A percentile compares a stretch with the other conserved stretches of the same genome.
phyloP scores from a whole-genome alignment of 805 yeast genomes.

The Yamadazyma tumulicola region DNA sequence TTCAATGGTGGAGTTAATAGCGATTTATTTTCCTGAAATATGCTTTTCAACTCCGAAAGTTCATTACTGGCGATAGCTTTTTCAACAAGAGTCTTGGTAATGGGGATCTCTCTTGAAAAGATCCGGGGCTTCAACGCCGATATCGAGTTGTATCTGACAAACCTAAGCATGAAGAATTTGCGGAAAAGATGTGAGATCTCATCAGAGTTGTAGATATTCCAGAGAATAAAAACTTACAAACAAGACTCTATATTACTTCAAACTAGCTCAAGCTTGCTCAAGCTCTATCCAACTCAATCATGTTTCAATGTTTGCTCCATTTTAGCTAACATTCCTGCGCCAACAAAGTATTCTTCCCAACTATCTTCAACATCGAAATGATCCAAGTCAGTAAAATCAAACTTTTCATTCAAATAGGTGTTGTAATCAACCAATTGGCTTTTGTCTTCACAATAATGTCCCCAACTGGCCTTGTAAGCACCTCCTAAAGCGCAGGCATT shows the following conservation, averaged over 20 bases:
- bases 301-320: constrained; percentile 34
- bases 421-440: constrained; percentile 41
- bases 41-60: constrained; percentile 11
- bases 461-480: constrained; percentile 82
- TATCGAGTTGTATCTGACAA: constrained; percentile 11
- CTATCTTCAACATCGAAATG: constrained; percentile 33
- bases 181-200: no score
- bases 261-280: no score
- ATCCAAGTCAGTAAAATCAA: constrained; percentile 51
- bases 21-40: constrained; percentile 10
- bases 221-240: no score
- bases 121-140: constrained; percentile 6
- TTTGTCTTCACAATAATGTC: constrained; percentile 34
- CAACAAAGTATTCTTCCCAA: constrained; percentile 51
- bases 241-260: no score
- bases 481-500: constrained; percentile 95
- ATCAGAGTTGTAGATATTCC: no score
- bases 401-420: constrained; percentile 34
- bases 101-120: constrained; percentile 6
- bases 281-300: no score
- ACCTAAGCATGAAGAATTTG: constrained; percentile 2
- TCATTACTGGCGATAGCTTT: constrained; percentile 10
- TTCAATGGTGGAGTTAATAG: constrained; percentile 10
- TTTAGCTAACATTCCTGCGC: constrained; percentile 48
- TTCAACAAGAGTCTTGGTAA: constrained; percentile 7